Percentiles rank a stretch among this genome's conserved stretches.
These are phyloP conservation scores for Blastomyces emzantsi DNA, from an alignment of 2,329 filamentous ascomycete species.

Conservation along the genomic window DNA sequence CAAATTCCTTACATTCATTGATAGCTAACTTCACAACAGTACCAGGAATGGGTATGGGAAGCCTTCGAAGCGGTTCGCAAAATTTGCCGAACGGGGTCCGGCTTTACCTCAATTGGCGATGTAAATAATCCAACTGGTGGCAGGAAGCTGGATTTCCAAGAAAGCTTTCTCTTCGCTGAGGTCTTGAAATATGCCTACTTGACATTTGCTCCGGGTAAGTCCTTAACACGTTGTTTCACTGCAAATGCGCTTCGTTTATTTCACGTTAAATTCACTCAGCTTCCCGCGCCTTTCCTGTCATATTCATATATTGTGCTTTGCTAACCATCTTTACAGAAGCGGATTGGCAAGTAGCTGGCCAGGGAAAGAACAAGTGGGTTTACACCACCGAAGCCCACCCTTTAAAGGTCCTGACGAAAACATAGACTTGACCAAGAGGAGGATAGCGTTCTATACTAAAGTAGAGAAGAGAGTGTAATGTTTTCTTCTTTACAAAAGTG, in stretches of 20 bases:
- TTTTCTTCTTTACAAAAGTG: neutral
- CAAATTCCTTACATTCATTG: neutral
- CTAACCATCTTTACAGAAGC: constrained; percentile 39
- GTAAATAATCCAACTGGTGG: constrained; percentile 58
- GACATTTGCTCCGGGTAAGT: constrained; percentile 45
- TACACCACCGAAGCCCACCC: constrained; percentile 61
- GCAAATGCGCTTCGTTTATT: neutral
- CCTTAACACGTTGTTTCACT: neutral
- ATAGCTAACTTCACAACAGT: constrained; percentile 31
- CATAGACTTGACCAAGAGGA: neutral
- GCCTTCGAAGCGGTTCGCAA: constrained; percentile 61
- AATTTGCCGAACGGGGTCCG: constrained; percentile 55
- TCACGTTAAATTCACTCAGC: neutral
- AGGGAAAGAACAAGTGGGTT: constrained; percentile 48
- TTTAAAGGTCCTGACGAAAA: constrained; percentile 34
- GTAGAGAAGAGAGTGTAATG: too few relatives aligned
- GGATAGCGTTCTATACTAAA: neutral
- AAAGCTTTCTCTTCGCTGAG: constrained; percentile 84
- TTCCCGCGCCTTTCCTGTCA: neutral
- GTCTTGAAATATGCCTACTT: constrained; percentile 77
- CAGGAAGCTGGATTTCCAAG: constrained; percentile 58
- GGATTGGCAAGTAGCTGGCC: constrained; percentile 47
- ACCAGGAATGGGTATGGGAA: constrained; percentile 77
- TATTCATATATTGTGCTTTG: neutral
- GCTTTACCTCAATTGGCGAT: constrained; percentile 56